Base-by-base conservation (phyloP, 306 rosid genomes). In the Begonia peltatifolia region DNA sequence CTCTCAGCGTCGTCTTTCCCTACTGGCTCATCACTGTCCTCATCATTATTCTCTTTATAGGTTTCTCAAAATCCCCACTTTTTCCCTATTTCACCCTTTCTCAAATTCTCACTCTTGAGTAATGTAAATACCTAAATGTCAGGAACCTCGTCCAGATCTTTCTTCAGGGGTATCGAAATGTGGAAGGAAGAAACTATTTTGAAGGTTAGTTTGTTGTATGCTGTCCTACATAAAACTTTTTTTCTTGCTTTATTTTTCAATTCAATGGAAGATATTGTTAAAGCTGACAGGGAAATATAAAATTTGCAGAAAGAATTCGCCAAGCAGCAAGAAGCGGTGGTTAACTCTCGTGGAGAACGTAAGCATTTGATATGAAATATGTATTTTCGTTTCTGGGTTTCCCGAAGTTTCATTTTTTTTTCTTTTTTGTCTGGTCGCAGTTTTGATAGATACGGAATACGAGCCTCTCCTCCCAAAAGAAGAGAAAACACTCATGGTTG, bases 1-100 rank as follows among this genome's bases (percentile, higher is more conserved):
- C 90, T 55, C 88, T 84, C 10, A 84, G 95, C 51, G 97, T 89
- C 42, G 90, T 89, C 10, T 89, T 89, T 58, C 97, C 97, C n/a
- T 89, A 70, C 54, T 89, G 95, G 97, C 94, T 84, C 43, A 89
- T 89, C 70, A 89, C 94, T 42, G 71, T 82, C 14, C 97, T 84
- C 60, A 80, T 84, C 71, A 84, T 82, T 58, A 78, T 84, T 65
- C 95, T 89, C 68, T 89, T 82, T 68, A 8, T 80, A 36, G 89
- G 95, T 84, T 2, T 50, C 63, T 58, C 17, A 55, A 20, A 8
- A 0, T 41, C 5, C 4, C 6, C 0, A 1, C 14, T 41, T 5
- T 20, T 36, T 3, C 20, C 9, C 10, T 41, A 2, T 14, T 6
- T 15, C 12, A n/a, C 2, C 42, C 41, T 12, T 30, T 7, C 12